Evolutionary conservation across 2,329 filamentous ascomycete species (phyloP).

Genomic region (Alternaria incomplexa): DNA sequence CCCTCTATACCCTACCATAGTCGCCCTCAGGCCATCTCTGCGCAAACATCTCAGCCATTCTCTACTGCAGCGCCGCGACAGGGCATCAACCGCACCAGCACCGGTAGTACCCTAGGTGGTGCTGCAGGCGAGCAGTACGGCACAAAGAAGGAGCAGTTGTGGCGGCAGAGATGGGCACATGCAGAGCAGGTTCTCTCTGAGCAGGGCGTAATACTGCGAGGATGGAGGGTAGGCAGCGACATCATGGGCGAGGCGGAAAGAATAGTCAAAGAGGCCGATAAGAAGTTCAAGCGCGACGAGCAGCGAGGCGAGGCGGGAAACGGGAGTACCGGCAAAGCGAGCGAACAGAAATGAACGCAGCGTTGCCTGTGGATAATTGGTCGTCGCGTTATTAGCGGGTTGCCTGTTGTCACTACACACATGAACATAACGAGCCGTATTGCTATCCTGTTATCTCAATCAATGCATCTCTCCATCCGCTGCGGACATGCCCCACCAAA

Average conservation of each 20-base stretch:
- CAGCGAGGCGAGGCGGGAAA: not conserved
- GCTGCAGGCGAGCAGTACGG: constrained; percentile 35
- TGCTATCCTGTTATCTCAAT: not conserved
- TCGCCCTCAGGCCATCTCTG: constrained; percentile 26
- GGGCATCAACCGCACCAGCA: constrained; percentile 32
- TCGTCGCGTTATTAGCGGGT: not conserved
- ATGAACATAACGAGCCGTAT: not conserved
- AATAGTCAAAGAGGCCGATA: constrained; percentile 64
- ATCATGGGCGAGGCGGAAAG: constrained; percentile 69
- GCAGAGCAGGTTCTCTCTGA: constrained; percentile 69
- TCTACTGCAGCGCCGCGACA: constrained; percentile 31
- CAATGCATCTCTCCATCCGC: not conserved
- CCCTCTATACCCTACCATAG: constrained; percentile 36
- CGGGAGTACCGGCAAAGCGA: not conserved
- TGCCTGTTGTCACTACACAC: not conserved
- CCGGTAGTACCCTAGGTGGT: constrained; percentile 31
- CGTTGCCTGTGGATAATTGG: not conserved
- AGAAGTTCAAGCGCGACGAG: constrained; percentile 34
- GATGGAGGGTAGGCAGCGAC: constrained; percentile 75
- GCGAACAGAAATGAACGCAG: not conserved
- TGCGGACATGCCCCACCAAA: not conserved
- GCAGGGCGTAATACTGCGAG: constrained; percentile 71
- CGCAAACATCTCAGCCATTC: constrained; percentile 32
- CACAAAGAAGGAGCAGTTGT: constrained; percentile 76
- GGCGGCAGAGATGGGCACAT: constrained; percentile 70